These are phyloP conservation scores for Trichoderma sp. DNA, from an alignment of 2,329 filamentous ascomycete genomes.

Conservation along the genomic window DNA sequence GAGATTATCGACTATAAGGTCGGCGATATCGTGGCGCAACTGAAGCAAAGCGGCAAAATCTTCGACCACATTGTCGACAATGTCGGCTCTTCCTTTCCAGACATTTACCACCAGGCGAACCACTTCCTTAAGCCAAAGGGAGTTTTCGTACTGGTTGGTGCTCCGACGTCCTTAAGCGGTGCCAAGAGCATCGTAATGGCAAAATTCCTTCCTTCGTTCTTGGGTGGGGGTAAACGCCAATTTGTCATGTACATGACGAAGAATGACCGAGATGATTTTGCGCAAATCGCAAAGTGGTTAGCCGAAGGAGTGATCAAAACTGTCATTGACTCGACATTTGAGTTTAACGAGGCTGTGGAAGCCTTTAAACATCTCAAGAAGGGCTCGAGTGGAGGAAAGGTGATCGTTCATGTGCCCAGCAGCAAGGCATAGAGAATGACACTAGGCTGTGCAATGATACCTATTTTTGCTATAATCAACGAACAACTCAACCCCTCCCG, in stretches of 20 bases:
- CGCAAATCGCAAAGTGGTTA: conserved; percentile 53
- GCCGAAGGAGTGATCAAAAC: conserved; percentile 55
- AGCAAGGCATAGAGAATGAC: neutral
- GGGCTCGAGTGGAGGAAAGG: conserved; percentile 58
- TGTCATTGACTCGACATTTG: conserved; percentile 53
- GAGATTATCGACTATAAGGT: conserved; percentile 61
- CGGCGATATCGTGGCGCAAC: conserved; percentile 43
- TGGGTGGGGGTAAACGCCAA: conserved; percentile 41
- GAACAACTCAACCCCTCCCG: neutral
- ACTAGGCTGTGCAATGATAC: neutral
- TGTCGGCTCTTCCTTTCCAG: conserved; percentile 46
- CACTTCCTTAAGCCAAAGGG: conserved; percentile 47
- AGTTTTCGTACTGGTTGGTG: conserved; percentile 51
- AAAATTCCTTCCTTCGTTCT: conserved; percentile 32
- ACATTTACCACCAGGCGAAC: conserved; percentile 52
- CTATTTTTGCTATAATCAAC: neutral
- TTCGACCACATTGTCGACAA: conserved; percentile 58
- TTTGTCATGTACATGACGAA: conserved; percentile 41
- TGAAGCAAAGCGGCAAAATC: conserved; percentile 45
- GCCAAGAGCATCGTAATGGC: conserved; percentile 26
- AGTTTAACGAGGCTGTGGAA: conserved; percentile 53
- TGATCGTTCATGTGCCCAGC: conserved; percentile 29
- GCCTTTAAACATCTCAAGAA: conserved; percentile 59
- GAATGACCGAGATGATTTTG: conserved; percentile 45
- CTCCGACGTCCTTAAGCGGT: conserved; percentile 31